Evolutionary conservation across 139 green algal species (phyloP).

Genomic region (Mesotaenium endlicherianum): DNA sequence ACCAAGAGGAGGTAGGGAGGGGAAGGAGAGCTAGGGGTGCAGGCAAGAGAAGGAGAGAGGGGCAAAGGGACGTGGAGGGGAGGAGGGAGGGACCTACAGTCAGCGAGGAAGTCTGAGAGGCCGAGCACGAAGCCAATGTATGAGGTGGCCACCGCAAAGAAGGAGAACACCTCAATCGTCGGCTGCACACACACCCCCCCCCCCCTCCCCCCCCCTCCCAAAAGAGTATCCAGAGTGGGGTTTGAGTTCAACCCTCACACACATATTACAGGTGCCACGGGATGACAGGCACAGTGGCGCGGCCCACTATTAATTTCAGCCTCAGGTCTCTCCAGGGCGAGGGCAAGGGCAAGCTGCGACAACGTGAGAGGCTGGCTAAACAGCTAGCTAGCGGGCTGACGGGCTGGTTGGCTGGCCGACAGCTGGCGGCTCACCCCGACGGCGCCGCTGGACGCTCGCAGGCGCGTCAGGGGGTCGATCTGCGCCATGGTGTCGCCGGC

Average conservation of each 20-base stretch:
- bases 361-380: no score
- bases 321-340: no score
- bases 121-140: constrained; percentile 84
- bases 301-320: no score
- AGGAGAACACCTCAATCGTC: constrained; percentile 59
- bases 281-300: no score
- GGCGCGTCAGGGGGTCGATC: constrained; percentile 55
- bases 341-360: no score
- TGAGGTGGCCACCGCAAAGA: constrained; percentile 75
- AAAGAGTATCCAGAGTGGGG: neutral
- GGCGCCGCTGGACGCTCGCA: constrained; percentile 20
- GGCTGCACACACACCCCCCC: constrained; percentile 27
- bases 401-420: no score
- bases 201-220: no score
- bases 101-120: constrained; percentile 73
- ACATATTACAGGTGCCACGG: no score
- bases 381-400: no score
- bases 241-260: no score
- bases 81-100: constrained; percentile 41
- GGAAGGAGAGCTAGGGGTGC: neutral
- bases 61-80: neutral
- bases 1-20: no score
- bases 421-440: constrained; percentile 49
- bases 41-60: no score
- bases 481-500: neutral